These are phyloP conservation scores for Nicotiana obtusifolia DNA, from an alignment of 257 asterid species.

Conservation along the genomic window DNA sequence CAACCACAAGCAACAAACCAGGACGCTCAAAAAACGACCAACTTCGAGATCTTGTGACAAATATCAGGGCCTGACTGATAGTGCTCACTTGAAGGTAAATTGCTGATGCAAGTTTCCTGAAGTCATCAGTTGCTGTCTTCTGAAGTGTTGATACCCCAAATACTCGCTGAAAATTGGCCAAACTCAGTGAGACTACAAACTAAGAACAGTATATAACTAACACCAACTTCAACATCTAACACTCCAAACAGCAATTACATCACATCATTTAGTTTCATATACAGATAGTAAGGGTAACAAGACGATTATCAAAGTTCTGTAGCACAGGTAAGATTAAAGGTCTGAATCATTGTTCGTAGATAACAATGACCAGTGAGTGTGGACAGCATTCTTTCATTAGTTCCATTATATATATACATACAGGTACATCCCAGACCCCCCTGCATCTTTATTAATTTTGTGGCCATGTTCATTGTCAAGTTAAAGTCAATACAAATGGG, in stretches of 20 bases:
- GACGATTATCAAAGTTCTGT: background rate
- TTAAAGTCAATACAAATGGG: background rate
- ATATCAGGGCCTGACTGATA: constrained; percentile 90
- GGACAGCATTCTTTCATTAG: background rate
- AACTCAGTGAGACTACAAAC: background rate
- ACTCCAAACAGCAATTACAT: background rate
- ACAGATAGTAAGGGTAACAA: background rate
- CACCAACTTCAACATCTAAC: background rate
- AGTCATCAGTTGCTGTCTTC: constrained; percentile 84
- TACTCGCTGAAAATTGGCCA: constrained; percentile 36
- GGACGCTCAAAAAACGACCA: constrained; percentile 98
- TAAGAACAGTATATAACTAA: background rate
- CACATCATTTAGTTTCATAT: background rate
- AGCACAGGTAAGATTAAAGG: background rate
- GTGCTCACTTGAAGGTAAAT: constrained; percentile 97
- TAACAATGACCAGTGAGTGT: background rate
- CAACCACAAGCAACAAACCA: constrained; percentile 71
- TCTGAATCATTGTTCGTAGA: background rate
- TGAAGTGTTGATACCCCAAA: constrained; percentile 93
- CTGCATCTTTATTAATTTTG: background rate
- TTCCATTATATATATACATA: background rate
- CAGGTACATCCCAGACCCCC: background rate
- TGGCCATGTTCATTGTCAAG: background rate
- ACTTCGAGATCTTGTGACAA: constrained; percentile 88
- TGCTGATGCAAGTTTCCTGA: constrained; percentile 94